phyloP scores from a whole-genome alignment of 805 yeast species.

The Ogataea siamensis region DNA sequence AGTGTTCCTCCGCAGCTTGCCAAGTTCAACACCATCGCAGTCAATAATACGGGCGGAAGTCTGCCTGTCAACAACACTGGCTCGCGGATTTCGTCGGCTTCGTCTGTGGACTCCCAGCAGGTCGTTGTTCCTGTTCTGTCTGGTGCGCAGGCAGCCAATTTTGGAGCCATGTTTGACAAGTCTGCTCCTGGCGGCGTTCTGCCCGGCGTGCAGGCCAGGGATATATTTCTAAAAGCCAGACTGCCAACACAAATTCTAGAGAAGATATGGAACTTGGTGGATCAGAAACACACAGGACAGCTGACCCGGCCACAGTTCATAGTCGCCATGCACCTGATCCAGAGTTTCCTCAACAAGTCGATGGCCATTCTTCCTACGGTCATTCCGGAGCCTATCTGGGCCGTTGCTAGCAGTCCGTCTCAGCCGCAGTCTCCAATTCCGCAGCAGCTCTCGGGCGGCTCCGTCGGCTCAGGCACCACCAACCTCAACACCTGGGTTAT shows the following conservation, averaged over 20 bases:
- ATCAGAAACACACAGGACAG: constrained; percentile 68
- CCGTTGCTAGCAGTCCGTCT: constrained; percentile 25
- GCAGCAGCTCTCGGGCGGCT: constrained; percentile 18
- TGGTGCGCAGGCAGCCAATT: constrained; percentile 57
- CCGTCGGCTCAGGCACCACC: constrained; percentile 17
- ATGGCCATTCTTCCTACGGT: constrained; percentile 44
- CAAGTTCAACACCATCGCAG: constrained; percentile 43
- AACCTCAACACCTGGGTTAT: constrained; percentile 54
- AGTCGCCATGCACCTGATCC: constrained; percentile 94
- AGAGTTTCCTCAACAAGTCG: constrained; percentile 64
- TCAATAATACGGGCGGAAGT: constrained; percentile 38
- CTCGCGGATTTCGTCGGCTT: constrained; percentile 36
- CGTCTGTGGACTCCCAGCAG: constrained; percentile 29
- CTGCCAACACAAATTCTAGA: constrained; percentile 76
- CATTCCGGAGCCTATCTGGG: constrained; percentile 36
- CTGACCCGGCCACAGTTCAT: constrained; percentile 75
- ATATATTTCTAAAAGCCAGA: constrained; percentile 84
- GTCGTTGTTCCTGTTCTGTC: constrained; percentile 52
- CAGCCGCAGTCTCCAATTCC: constrained; percentile 16
- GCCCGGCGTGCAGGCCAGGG: constrained; percentile 78
- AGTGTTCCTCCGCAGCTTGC: constrained; percentile 61
- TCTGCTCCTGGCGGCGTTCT: constrained; percentile 56
- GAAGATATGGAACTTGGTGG: constrained; percentile 87
- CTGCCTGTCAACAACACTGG: constrained; percentile 19
- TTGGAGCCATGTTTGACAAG: constrained; percentile 70